A percentile compares a stretch with the other conserved stretches of the same genome.
Conservation (phyloP, 2,329 filamentous ascomycete genomes). For the Colletotrichum horii region DNA sequence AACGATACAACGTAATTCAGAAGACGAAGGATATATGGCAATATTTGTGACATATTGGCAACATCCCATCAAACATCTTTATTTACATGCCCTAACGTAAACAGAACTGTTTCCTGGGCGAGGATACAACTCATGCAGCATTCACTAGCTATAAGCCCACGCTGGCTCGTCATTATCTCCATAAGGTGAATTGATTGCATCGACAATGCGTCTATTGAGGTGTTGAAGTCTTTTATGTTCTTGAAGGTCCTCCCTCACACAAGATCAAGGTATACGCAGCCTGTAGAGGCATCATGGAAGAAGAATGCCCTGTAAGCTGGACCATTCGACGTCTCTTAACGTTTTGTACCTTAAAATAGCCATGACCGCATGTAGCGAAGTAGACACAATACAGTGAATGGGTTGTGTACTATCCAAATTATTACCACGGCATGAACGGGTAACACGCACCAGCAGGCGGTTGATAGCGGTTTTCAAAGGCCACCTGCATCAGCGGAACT, state of each 20-base stretch:
- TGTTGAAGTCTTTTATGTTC: not conserved
- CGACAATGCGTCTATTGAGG: not conserved
- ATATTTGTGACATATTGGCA: not conserved
- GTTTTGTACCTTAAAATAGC: rapidly evolving
- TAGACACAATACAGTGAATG: not conserved
- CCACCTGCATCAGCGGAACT: not conserved
- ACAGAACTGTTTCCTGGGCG: not conserved
- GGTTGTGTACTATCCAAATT: not conserved
- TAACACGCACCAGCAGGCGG: not conserved
- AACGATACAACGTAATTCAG: not conserved
- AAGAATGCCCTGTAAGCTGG: not conserved
- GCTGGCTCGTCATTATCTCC: not conserved
- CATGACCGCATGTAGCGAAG: not conserved
- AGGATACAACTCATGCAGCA: not conserved
- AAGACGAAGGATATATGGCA: not conserved
- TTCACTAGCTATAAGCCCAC: not conserved
- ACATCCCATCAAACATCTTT: not conserved
- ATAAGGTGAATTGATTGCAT: not conserved
- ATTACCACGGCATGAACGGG: not conserved
- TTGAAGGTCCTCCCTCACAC: not conserved
- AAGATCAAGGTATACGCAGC: not conserved
- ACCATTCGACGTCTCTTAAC: not conserved
- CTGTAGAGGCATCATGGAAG: not conserved
- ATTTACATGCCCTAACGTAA: not conserved
- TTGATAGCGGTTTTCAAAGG: not conserved